Evolutionary conservation across 2,329 filamentous ascomycete genomes (phyloP), one percentile per base, ranked within the genome.

Genomic region (Anisogramma anomala): DNA sequence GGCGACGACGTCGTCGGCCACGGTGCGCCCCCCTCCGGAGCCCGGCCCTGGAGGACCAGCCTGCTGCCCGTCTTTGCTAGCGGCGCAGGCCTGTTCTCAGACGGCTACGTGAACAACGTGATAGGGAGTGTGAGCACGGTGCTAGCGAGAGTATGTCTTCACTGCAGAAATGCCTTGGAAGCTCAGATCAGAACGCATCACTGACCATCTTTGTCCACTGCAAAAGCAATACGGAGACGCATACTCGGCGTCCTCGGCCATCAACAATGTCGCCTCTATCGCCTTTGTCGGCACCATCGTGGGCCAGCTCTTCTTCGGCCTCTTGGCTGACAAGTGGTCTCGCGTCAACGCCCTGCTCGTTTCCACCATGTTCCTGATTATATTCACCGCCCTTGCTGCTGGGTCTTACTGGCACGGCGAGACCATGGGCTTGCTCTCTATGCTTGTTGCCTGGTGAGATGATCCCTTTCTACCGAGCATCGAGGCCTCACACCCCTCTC

Each of bases 71-170:
- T 86, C 1, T 80, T 94, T 51, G 87, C 87, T 32, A 94, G 86
- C 55, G 88, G 88, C 49, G 84, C 87, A 38, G 88, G 88, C 53
- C 70, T 94, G 2, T 94, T 94, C 62, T 87, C 82, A 18, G 88
- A 94, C 59, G 88, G 88, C 13, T 94, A 94, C 59, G 75, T 94
- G 56, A 93, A 94, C 62, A 86, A 84, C 54, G 84, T 86, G 15
- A 43, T 45, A 23, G 25, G 28, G 2, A 20, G 27, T 23, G 39
- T 42, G 17, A 34, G 19, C 30, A 33, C 41, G 11, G 19, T 43
- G n/a, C 20, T 36, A 2, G 3, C 8, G 9, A 15, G 7, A 14
- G 27, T 46, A 6, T 32, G 23, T 2, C 10, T 28, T 10, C 40
- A 82, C 82, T 82, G 28, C 7, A 31, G 28, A n/a, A 31, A 10